phyloP scores from a whole-genome alignment of 1,284 basidiomycete genomes.

The Trametes polyzona region DNA sequence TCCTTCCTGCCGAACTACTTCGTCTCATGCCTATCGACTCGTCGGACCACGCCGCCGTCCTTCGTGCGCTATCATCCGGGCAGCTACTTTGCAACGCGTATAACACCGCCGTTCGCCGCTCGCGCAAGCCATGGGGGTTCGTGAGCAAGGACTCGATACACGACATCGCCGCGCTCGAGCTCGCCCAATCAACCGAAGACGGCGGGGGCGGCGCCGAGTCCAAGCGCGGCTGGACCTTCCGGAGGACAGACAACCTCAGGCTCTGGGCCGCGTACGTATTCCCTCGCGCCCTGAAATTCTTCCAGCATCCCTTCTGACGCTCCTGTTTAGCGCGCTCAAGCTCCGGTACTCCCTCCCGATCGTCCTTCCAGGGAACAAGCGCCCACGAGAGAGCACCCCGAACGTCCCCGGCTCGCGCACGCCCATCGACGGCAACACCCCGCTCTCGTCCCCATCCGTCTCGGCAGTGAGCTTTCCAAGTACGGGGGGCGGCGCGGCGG shows the following conservation, averaged over 20 bases:
- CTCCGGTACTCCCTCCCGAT: conserved; percentile 79
- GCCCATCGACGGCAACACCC: conserved; percentile 29
- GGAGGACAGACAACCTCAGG: conserved; percentile 80
- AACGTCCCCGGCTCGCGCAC: conserved; percentile 24
- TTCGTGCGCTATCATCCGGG: conserved; percentile 72
- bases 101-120: conserved; percentile 78
- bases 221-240: conserved; percentile 72
- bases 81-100: conserved; percentile 82
- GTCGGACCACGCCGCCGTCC: conserved; percentile 46
- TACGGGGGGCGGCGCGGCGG: conserved; percentile 29
- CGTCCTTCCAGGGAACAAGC: conserved; percentile 49
- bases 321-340: conserved; percentile 66
- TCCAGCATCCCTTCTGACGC: neutral
- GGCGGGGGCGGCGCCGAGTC: conserved; percentile 40
- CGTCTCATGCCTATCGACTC: conserved; percentile 45
- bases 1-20: conserved; percentile 49
- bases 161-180: conserved; percentile 70
- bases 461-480: conserved; percentile 36
- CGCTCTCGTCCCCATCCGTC: conserved; percentile 34
- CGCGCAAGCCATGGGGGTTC: conserved; percentile 87
- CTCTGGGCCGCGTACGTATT: conserved; percentile 77
- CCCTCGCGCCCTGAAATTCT: conserved; percentile 18
- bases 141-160: conserved; percentile 80
- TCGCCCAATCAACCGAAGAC: conserved; percentile 41
- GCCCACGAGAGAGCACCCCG: conserved; percentile 12